phyloP scores from a whole-genome alignment of 352 stramenopile species.

The Pythium folliculosum region DNA sequence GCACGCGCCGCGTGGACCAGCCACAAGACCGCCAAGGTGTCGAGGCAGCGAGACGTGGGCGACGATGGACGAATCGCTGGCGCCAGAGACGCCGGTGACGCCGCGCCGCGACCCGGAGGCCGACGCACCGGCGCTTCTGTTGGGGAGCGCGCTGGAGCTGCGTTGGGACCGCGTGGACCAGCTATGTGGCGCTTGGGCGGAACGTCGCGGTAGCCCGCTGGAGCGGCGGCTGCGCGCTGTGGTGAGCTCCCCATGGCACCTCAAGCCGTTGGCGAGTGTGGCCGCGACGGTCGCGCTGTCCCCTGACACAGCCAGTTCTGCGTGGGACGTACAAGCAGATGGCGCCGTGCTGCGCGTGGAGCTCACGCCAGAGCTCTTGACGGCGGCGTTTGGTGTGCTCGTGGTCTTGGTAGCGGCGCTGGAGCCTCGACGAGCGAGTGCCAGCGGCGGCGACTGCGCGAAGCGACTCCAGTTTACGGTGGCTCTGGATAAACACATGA shows the following conservation, averaged over 20 bases:
- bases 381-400: not conserved
- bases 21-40: too few relatives aligned
- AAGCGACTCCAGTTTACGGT: conserved; percentile 12
- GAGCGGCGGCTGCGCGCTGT: conserved; percentile 9
- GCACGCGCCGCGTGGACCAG: too few relatives aligned
- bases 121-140: not conserved
- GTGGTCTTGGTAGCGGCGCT: conserved; percentile 15
- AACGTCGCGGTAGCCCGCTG: not conserved
- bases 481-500: not conserved
- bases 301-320: not conserved
- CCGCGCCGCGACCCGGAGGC: not conserved
- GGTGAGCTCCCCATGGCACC: not conserved
- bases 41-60: too few relatives aligned
- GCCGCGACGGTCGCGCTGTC: not conserved
- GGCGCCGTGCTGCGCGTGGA: conserved; percentile 5
- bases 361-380: conserved; percentile 16
- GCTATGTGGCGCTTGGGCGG: not conserved
- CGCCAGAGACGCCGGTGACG: conserved; percentile 7
- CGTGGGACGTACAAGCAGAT: conserved; percentile 6
- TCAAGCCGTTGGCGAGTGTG: not conserved
- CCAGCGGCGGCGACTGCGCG: not conserved
- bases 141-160: conserved; percentile 16
- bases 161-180: conserved; percentile 2
- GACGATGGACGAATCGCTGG: not conserved
- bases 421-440: conserved; percentile 4